Percentiles rank a stretch among this genome's conserved stretches.
Evolutionary conservation across 2,329 filamentous ascomycete species (phyloP).

Genomic region (Sphaerulina vaccinii): DNA sequence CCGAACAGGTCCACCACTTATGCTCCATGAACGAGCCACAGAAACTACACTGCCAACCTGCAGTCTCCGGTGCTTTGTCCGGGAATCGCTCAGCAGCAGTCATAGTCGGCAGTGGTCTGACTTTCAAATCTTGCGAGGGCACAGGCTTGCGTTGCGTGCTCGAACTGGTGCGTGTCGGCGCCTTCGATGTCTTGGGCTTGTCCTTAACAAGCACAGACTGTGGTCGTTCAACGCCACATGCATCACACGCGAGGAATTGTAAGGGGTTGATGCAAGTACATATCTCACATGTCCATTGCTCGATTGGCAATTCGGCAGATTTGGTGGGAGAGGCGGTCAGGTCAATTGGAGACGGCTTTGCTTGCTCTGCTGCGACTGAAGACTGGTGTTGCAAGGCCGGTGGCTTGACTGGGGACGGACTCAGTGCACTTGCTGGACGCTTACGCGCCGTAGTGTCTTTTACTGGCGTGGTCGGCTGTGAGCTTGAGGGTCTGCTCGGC

Average conservation of each 20-base stretch:
- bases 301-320: neutral
- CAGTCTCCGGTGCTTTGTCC: conserved; percentile 35
- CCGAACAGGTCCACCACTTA: conserved; percentile 63
- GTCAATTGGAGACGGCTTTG: neutral
- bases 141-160: conserved; percentile 24
- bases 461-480: neutral
- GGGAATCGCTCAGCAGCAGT: conserved; percentile 12
- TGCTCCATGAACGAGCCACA: conserved; percentile 64
- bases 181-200: neutral
- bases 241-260: conserved; percentile 61
- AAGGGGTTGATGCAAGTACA: conserved; percentile 63
- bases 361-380: conserved; percentile 10
- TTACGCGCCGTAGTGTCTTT: neutral
- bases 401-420: conserved; percentile 10
- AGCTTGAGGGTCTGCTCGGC: neutral
- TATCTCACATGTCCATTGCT: conserved; percentile 58
- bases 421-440: conserved; percentile 4
- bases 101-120: conserved; percentile 1
- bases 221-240: conserved; percentile 58
- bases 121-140: conserved; percentile 2
- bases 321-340: neutral
- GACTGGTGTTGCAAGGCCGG: neutral
- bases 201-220: conserved; percentile 37
- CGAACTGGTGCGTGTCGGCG: neutral
- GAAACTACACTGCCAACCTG: conserved; percentile 59